These are phyloP conservation scores for Teunomyces tritomae DNA, from an alignment of 805 yeast species.

Conservation along the genomic window DNA sequence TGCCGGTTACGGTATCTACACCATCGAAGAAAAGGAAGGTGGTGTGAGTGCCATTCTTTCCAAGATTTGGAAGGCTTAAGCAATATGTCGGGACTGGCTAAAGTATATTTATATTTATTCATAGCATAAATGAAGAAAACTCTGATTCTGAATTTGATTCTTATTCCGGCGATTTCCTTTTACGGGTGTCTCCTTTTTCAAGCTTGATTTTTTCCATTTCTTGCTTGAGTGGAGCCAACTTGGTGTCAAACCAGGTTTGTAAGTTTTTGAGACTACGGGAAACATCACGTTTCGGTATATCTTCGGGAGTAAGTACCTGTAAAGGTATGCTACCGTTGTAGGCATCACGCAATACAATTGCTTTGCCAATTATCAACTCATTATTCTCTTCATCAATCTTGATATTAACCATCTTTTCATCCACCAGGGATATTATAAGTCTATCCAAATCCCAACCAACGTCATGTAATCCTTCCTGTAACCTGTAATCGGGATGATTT, in stretches of 20 bases:
- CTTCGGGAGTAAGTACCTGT: constrained; percentile 23
- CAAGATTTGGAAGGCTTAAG: constrained; percentile 37
- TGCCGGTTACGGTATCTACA: constrained; percentile 69
- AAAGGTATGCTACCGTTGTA: constrained; percentile 24
- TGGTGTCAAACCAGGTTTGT: constrained; percentile 10
- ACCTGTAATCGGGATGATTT: constrained; percentile 13
- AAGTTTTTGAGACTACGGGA: constrained; percentile 16
- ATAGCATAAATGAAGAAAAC: constrained; percentile 3
- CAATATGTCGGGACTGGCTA: background rate
- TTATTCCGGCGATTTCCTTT: constrained; percentile 9
- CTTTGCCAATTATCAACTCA: constrained; percentile 15
- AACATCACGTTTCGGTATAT: constrained; percentile 19
- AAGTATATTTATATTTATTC: constrained; percentile 5
- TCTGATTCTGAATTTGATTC: background rate
- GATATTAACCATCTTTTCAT: constrained; percentile 20
- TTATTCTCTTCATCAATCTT: constrained; percentile 27
- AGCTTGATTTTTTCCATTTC: background rate
- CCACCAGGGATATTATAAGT: constrained; percentile 24
- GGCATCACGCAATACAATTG: constrained; percentile 28
- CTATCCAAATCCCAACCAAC: constrained; percentile 14
- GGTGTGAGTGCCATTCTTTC: constrained; percentile 56
- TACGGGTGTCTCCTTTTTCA: constrained; percentile 6
- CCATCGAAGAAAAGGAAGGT: constrained; percentile 62
- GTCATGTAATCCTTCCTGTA: constrained; percentile 11
- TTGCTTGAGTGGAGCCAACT: background rate